Conservation (phyloP, 441 rosid genomes). For the Gossypium schwendimanii region DNA sequence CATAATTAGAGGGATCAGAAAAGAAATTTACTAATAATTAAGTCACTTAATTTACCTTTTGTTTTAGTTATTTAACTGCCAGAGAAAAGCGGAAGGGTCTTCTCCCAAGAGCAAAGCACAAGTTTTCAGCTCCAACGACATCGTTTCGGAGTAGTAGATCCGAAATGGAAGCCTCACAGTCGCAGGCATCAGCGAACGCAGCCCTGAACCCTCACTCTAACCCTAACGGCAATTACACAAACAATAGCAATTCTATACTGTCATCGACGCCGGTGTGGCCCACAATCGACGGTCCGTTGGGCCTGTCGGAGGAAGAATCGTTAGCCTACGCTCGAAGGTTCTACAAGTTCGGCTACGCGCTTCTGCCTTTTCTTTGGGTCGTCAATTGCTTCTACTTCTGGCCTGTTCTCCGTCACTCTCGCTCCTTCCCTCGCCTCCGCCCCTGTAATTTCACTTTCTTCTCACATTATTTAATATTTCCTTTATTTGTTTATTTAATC, state of each 20-base stretch:
- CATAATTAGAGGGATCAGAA: too few species aligned
- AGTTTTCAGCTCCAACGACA: slow-evolving; percentile 5
- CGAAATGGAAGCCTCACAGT: slow-evolving; percentile 54
- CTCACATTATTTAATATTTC: neutral
- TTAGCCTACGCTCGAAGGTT: slow-evolving; percentile 69
- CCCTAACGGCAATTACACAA: slow-evolving; percentile 11
- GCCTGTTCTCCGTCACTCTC: slow-evolving; percentile 84
- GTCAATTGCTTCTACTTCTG: slow-evolving; percentile 98
- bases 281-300: slow-evolving; percentile 85
- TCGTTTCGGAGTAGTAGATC: slow-evolving; percentile 7
- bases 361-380: slow-evolving; percentile 91
- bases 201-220: slow-evolving; percentile 15
- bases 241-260: slow-evolving; percentile 28
- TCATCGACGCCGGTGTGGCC: slow-evolving; percentile 69
- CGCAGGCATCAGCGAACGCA: slow-evolving; percentile 26
- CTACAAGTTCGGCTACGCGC: slow-evolving; percentile 79
- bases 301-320: slow-evolving; percentile 84
- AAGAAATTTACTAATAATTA: too few species aligned
- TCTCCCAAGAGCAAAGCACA: neutral
- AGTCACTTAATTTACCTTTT: too few species aligned
- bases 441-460: slow-evolving; percentile 39
- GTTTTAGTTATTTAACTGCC: neutral
- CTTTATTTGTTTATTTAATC: neutral
- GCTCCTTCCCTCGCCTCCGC: slow-evolving; percentile 76
- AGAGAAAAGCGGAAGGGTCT: neutral